Evolutionary conservation across 2,329 filamentous ascomycete genomes (phyloP), one percentile per base, ranked within the genome.

Genomic region (Coniochaeta sp.): DNA sequence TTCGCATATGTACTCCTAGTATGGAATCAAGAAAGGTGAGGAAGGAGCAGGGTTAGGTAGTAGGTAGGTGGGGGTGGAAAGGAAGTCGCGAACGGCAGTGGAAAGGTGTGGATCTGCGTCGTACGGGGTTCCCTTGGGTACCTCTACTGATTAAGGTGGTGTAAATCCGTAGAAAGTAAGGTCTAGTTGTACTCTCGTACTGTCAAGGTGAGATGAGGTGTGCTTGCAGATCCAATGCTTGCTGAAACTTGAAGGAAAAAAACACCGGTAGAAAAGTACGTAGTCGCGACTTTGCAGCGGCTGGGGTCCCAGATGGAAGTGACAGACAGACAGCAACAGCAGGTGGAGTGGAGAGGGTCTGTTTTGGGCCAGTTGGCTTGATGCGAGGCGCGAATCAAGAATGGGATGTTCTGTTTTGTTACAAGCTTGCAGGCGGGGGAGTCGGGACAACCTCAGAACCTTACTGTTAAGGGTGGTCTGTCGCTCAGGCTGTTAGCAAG

Each of bases 21-120:
- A 36, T 22, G 47, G 5, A 52, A 3, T n/a, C 30, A 52, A 24
- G 4, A 4, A 52, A 52, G 47, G 47, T 30, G 47, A 52, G 47
- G 47, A 52, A 47, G 24, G 47, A 28, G 47, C 54, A 56, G 54
- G 54, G 34, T 38, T 38, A 56, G 54, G 54, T 56, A 38, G 54
- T 12, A 30, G 22, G 50, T 36, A 34, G 34, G 54, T 56, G 30
- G 54, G 54, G 54, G 30, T 56, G 28, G 50, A 17, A 36, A 36
- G 28, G 30, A 34, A 19, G 30, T 38, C 30, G 54, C 54, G 28
- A 34, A 38, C 54, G 34, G 54, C 28, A 56, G 30, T 34, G 19
- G 54, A n/a, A 24, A 4, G 22, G 32, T 38, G 54, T 56, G 54
- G 54, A 36, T 26, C 32, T 4, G 22, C 34, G 54, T n/a, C 28